Percentiles rank a stretch among this genome's conserved stretches.
These are phyloP conservation scores for Curvularia sp. DNA, from an alignment of 2,329 filamentous ascomycete genomes.

Conservation along the genomic window DNA sequence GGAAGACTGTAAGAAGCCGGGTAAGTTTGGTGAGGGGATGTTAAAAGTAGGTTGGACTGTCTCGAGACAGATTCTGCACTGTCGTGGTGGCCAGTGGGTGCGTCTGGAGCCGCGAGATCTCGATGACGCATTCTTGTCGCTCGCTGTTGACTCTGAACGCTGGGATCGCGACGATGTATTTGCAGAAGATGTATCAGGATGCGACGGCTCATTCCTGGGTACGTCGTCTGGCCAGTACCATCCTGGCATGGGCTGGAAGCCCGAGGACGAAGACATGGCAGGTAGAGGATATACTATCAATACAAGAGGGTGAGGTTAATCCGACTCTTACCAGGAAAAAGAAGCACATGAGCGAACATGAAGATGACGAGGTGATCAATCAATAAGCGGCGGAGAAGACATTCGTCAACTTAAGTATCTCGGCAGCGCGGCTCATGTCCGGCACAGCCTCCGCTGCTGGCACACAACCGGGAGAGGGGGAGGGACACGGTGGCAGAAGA, in stretches of 20 bases:
- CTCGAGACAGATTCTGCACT: conserved; percentile 91
- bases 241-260: conserved; percentile 49
- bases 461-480: conserved; percentile 28
- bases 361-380: conserved; percentile 31
- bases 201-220: conserved; percentile 42
- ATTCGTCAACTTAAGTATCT: conserved; percentile 29
- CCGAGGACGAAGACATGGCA: conserved; percentile 53
- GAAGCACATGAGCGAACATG: conserved; percentile 26
- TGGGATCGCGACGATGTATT: conserved; percentile 24
- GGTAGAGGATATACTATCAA: conserved; percentile 3
- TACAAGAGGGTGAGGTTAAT: conserved; percentile 25
- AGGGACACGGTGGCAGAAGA: conserved; percentile 43
- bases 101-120: conserved; percentile 32
- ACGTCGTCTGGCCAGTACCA: conserved; percentile 59
- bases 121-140: conserved; percentile 21
- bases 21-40: conserved; percentile 60
- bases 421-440: conserved; percentile 29
- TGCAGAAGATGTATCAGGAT: conserved; percentile 19
- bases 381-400: conserved; percentile 29
- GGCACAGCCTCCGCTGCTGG: conserved; percentile 27
- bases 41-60: conserved; percentile 68
- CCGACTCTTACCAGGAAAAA: conserved; percentile 31
- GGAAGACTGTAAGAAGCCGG: conserved; percentile 64
- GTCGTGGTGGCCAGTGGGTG: conserved; percentile 70
- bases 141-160: conserved; percentile 24